Percentiles rank a stretch among this genome's conserved stretches.
These are phyloP conservation scores for Gelatoporia subvermispora DNA, from an alignment of 768 basidiomycete genomes.

Conservation along the genomic window DNA sequence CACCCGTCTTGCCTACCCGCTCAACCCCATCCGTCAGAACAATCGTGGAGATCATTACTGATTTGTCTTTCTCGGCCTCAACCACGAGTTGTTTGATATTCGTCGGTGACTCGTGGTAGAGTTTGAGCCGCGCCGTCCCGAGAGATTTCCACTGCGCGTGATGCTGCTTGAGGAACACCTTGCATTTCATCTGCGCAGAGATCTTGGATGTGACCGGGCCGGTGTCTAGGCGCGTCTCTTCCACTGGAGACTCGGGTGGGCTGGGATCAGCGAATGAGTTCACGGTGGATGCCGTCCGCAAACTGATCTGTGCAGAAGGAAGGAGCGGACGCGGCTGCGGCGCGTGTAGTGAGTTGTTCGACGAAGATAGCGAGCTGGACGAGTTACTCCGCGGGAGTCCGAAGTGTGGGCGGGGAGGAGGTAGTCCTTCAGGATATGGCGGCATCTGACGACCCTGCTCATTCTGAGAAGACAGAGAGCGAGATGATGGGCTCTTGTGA, in stretches of 20 bases:
- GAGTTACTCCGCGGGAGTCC: slow-evolving; percentile 22
- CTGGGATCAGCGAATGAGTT: slow-evolving; percentile 59
- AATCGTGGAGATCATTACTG: slow-evolving; percentile 89
- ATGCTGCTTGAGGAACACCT: slow-evolving; percentile 91
- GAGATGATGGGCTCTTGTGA: slow-evolving; percentile 53
- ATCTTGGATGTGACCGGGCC: slow-evolving; percentile 76
- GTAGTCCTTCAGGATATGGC: slow-evolving; percentile 28
- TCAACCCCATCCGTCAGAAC: slow-evolving; percentile 96
- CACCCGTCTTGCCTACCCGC: slow-evolving; percentile 96
- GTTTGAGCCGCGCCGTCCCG: slow-evolving; percentile 79
- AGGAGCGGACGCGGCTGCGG: slow-evolving; percentile 46
- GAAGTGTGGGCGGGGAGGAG: slow-evolving; percentile 22
- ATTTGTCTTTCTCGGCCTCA: slow-evolving; percentile 74
- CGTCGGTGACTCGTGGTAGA: slow-evolving; percentile 81
- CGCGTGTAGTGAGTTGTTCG: slow-evolving; percentile 10
- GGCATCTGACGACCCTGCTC: slow-evolving; percentile 38
- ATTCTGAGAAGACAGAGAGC: slow-evolving; percentile 51
- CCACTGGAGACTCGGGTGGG: slow-evolving; percentile 79
- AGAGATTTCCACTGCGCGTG: slow-evolving; percentile 98
- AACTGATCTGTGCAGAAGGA: slow-evolving; percentile 57
- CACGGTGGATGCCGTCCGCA: slow-evolving; percentile 48
- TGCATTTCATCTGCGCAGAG: slow-evolving; percentile 94
- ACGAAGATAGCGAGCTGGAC: slow-evolving; percentile 23
- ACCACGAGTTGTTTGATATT: slow-evolving; percentile 97
- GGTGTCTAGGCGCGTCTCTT: slow-evolving; percentile 42